Base-by-base conservation (phyloP, 352 stramenopile species). In the Blastocystis sp. region DNA sequence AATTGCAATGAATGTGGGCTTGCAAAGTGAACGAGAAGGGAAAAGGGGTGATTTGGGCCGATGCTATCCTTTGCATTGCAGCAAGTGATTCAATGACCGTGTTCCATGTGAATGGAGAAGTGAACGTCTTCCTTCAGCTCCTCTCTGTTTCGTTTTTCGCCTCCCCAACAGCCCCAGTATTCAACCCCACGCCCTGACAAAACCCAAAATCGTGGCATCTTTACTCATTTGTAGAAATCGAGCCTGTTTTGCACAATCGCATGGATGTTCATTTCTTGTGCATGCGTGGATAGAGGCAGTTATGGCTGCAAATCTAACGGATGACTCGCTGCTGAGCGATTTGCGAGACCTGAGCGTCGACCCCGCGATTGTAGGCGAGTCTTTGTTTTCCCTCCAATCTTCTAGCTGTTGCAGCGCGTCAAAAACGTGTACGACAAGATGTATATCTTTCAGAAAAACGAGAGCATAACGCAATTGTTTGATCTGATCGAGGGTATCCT, bases 321-420 rank as follows among this genome's bases (percentile, higher is more conserved):
- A 67, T 31, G 45, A 67, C 10, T 29, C 21, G 41, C 59, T 85
- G 26, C 19, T 85, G 66, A 69, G 21, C 29, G 31, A 69, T 85
- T 55, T 85, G 55, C 31, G 45, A 39, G 74, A 85, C n/a, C 37
- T 67, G 60, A 85, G 16, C 21, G 74, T 85, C 39, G 74, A 85
- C 70, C 55, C 55, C 13, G 51, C 41, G 4, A 69, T 45, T 51
- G 74, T 85, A 69, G n/a, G n/a, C n/a, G n/a, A n/a, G n/a, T n/a
- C n/a, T n/a, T 37, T 2, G 19, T 26, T 39, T 31, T 55, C 50
- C 12, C 3, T 51, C 4, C 31, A 29, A 70, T 62, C 19, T 70
- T 69, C 1, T 85, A 85, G 74, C 31, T 85, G 35, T 69, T 62
- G n/a, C 24, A 59, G 33, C 74, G 51, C n/a, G 60, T 85, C 13